phyloP scores from a whole-genome alignment of 768 basidiomycete genomes.

The Serendipita vermifera region DNA sequence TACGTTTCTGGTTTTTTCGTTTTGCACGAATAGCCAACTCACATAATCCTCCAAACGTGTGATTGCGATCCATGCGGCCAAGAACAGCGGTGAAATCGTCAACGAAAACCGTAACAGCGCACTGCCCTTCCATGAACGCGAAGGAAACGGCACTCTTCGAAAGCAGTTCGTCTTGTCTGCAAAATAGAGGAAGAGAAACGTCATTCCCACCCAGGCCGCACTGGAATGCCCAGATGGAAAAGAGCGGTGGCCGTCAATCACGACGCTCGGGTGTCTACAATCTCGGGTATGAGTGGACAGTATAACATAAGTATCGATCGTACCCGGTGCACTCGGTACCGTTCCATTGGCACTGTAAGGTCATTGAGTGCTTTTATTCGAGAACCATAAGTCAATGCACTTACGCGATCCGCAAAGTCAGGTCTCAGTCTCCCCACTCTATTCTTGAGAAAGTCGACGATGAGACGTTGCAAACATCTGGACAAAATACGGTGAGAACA shows the following conservation, averaged over 20 bases:
- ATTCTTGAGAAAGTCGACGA: slow-evolving; percentile 44
- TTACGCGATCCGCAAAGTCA: slow-evolving; percentile 51
- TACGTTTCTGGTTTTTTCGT: too few relatives aligned
- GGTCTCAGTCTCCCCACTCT: slow-evolving; percentile 47
- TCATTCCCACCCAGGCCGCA: slow-evolving; percentile 52
- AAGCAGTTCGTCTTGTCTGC: slow-evolving; percentile 40
- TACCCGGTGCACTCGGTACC: slow-evolving; percentile 44
- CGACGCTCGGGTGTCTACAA: slow-evolving; percentile 23
- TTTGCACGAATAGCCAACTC: too few relatives aligned
- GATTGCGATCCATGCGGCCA: slow-evolving; percentile 49
- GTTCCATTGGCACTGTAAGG: slow-evolving; percentile 58
- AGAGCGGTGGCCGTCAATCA: slow-evolving; percentile 37
- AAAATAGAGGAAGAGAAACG: slow-evolving; percentile 46
- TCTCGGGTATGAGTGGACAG: background rate
- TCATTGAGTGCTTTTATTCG: too few relatives aligned
- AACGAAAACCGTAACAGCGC: slow-evolving; percentile 34
- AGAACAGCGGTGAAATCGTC: slow-evolving; percentile 41
- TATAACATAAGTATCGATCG: background rate
- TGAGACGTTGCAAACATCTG: slow-evolving; percentile 33
- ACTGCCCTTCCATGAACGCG: slow-evolving; percentile 31
- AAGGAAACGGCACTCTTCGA: slow-evolving; percentile 28
- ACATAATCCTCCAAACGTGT: slow-evolving; percentile 55
- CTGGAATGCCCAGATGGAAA: slow-evolving; percentile 64
- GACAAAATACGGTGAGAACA: slow-evolving; percentile 16
- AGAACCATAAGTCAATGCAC: too few relatives aligned